These are phyloP conservation scores for Alternaria hordeiaustralica DNA, from an alignment of 2,329 filamentous ascomycete species.

Conservation along the genomic window DNA sequence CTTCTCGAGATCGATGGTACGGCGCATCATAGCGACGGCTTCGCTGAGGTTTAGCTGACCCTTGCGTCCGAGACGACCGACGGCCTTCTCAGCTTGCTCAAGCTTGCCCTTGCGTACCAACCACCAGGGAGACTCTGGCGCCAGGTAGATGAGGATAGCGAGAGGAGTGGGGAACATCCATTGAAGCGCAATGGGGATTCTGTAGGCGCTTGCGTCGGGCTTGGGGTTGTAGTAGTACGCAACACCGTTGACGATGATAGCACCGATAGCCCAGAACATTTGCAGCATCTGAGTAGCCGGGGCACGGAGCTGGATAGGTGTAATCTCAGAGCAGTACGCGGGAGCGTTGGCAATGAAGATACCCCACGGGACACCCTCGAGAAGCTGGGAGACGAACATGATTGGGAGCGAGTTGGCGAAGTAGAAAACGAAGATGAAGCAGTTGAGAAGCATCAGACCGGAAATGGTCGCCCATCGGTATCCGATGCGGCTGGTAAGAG, in stretches of 20 bases:
- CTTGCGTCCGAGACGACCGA: conserved; percentile 58
- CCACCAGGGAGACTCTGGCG: conserved; percentile 62
- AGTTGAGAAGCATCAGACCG: conserved; percentile 64
- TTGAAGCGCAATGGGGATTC: conserved; percentile 46
- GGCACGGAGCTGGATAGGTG: conserved; percentile 64
- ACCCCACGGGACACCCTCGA: conserved; percentile 70
- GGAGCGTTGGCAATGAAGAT: conserved; percentile 71
- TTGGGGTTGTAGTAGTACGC: conserved; percentile 60
- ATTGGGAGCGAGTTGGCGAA: conserved; percentile 58
- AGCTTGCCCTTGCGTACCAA: conserved; percentile 54
- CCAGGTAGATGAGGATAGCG: conserved; percentile 52
- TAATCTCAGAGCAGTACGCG: conserved; percentile 68
- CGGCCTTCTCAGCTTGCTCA: conserved; percentile 53
- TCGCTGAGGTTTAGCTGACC: conserved; percentile 51
- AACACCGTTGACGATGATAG: conserved; percentile 65
- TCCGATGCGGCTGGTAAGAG: conserved; percentile 64
- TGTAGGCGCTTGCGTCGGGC: conserved; percentile 20
- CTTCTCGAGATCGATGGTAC: conserved; percentile 63
- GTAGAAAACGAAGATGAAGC: conserved; percentile 66
- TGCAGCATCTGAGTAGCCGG: conserved; percentile 68
- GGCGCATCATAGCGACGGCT: conserved; percentile 65
- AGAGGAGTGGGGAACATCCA: conserved; percentile 56
- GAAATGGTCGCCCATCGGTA: conserved; percentile 66
- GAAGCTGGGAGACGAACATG: conserved; percentile 61
- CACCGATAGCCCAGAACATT: conserved; percentile 70